phyloP scores from a whole-genome alignment of 2,329 filamentous ascomycete species.

The Botryosphaeria dothidea region DNA sequence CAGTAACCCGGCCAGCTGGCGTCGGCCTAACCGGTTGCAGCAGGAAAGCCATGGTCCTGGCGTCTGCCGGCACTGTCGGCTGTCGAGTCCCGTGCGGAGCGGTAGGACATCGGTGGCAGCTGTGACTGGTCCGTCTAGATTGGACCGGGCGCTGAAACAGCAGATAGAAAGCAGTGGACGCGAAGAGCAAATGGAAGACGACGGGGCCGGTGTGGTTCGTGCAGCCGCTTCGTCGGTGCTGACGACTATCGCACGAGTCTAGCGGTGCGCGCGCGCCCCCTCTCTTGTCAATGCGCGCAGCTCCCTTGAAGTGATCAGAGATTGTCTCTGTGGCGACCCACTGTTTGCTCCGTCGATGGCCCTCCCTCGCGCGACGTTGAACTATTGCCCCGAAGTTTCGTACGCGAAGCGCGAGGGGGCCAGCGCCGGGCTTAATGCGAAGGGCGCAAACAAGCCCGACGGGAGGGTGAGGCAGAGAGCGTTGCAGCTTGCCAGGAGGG shows the following conservation, averaged over 20 bases:
- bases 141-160: constrained; percentile 10
- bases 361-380: too few species aligned
- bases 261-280: neutral
- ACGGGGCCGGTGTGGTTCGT: neutral
- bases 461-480: constrained; percentile 3
- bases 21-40: constrained; percentile 4
- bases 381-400: too few species aligned
- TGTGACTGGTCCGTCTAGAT: neutral
- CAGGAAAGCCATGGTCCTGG: constrained; percentile 9
- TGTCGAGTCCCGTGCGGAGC: neutral
- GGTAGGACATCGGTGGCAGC: neutral
- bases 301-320: constrained; percentile 7
- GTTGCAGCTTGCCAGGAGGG: neutral
- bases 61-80: neutral
- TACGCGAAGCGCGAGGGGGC: constrained; percentile 5
- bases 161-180: neutral
- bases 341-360: neutral
- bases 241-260: constrained; percentile 1
- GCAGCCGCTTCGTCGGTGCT: neutral
- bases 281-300: neutral
- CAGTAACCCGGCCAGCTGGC: constrained; percentile 13
- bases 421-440: constrained; percentile 10
- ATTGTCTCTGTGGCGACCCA: constrained; percentile 7
- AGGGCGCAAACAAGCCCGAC: constrained; percentile 4
- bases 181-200: neutral